Conservation (phyloP, 768 basidiomycete genomes). For the Termitomyces sp. region DNA sequence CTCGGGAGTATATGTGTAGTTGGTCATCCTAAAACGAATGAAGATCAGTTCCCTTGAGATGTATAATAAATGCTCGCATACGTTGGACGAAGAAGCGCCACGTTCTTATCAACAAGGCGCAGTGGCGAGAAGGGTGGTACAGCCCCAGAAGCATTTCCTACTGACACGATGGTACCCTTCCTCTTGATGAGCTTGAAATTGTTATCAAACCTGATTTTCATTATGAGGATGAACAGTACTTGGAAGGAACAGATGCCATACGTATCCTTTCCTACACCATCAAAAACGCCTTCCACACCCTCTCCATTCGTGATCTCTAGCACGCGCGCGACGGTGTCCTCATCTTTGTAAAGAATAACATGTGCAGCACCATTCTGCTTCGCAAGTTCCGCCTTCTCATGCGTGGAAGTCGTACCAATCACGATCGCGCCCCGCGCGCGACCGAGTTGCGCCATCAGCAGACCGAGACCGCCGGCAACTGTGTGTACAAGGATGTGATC, state of each 20-base stretch:
- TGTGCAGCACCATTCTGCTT: constrained; percentile 80
- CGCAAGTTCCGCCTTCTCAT: constrained; percentile 81
- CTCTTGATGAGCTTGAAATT: constrained; percentile 80
- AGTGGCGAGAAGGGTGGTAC: constrained; percentile 75
- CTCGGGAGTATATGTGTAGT: constrained; percentile 72
- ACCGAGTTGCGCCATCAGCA: constrained; percentile 66
- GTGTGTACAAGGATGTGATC: constrained; percentile 87
- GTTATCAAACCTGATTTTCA: constrained; percentile 58
- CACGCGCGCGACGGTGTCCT: constrained; percentile 73
- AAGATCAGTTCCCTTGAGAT: not conserved
- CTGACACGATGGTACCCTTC: constrained; percentile 87
- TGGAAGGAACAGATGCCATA: constrained; percentile 37
- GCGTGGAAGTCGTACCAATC: constrained; percentile 89
- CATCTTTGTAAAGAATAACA: constrained; percentile 78
- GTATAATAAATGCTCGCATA: constrained; percentile 36
- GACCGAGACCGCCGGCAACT: constrained; percentile 85
- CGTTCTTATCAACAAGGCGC: constrained; percentile 77
- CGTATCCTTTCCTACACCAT: constrained; percentile 98
- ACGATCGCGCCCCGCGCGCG: constrained; percentile 79
- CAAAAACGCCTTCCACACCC: constrained; percentile 85
- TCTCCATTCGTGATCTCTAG: constrained; percentile 73
- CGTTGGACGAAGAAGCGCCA: constrained; percentile 78
- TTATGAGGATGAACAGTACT: not conserved
- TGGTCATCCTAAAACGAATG: constrained; percentile 48
- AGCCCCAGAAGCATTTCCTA: constrained; percentile 90